These are phyloP conservation scores for Aspergillus sojae DNA, from an alignment of 2,329 filamentous ascomycete species.

Conservation along the genomic window DNA sequence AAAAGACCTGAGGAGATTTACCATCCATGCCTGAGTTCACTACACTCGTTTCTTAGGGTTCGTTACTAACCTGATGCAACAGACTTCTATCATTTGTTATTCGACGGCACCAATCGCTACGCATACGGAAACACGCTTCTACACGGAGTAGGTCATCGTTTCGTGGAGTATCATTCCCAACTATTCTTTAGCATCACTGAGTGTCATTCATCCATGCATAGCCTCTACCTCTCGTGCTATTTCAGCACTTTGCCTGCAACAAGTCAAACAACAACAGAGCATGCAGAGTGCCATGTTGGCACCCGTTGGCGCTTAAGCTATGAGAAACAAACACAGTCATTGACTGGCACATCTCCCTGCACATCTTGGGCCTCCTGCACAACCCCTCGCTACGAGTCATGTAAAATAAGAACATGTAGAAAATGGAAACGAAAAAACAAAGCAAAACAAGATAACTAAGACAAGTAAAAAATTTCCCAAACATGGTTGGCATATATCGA, in stretches of 20 bases:
- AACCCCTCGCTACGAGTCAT: background rate
- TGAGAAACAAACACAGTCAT: background rate
- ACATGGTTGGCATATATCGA: constrained; percentile 10
- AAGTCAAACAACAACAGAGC: background rate
- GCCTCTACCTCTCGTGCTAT: background rate
- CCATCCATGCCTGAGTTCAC: background rate
- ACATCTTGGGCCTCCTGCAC: background rate
- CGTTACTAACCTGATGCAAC: background rate
- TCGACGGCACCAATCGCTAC: background rate
- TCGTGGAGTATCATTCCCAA: background rate
- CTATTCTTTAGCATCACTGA: background rate
- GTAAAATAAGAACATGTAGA: background rate
- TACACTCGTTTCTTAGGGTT: background rate
- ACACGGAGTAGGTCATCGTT: background rate
- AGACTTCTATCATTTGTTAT: background rate
- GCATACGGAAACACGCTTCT: background rate
- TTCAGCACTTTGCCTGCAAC: background rate
- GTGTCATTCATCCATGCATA: background rate
- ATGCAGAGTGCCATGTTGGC: background rate
- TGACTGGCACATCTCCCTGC: background rate
- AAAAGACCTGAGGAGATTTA: constrained; percentile 51
- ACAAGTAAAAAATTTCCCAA: constrained; percentile 8
- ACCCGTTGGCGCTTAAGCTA: background rate
- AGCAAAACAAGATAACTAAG: constrained; percentile 1
- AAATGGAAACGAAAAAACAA: background rate